Evolutionary conservation across 140 eudicot species (phyloP).

Genomic region (Cichorium intybus): DNA sequence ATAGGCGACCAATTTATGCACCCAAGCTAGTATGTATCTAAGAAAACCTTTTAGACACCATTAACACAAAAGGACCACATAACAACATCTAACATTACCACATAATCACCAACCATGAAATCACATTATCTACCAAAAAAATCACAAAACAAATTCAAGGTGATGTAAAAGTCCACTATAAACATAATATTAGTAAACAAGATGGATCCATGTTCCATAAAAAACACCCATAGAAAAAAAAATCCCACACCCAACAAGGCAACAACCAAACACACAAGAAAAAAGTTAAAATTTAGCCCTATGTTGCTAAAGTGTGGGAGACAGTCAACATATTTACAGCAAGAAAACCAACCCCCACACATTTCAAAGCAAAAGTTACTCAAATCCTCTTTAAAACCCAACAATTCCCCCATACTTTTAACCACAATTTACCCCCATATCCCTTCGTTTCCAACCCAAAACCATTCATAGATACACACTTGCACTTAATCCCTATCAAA

Average conservation of each 20-base stretch:
- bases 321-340: slow-evolving; percentile 34
- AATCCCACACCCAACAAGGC: slow-evolving; percentile 24
- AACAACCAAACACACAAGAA: slow-evolving; percentile 14
- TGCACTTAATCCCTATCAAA: slow-evolving; percentile 17
- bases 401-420: slow-evolving; percentile 1
- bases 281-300: slow-evolving; percentile 9
- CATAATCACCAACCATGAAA: too few species aligned
- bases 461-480: slow-evolving; percentile 34
- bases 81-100: too few species aligned
- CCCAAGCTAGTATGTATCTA: too few species aligned
- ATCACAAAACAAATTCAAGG: background rate
- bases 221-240: slow-evolving; percentile 13
- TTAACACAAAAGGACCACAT: too few species aligned
- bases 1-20: too few species aligned
- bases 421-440: slow-evolving; percentile 9
- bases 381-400: slow-evolving; percentile 20
- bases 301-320: slow-evolving; percentile 25
- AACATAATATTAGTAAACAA: slow-evolving; percentile 11
- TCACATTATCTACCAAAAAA: background rate
- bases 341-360: slow-evolving; percentile 30
- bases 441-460: too few species aligned
- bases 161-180: background rate
- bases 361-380: slow-evolving; percentile 28
- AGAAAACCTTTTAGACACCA: too few species aligned
- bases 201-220: slow-evolving; percentile 4